Percentiles rank a stretch among this genome's conserved stretches.
Evolutionary conservation across 495 filamentous ascomycete species (phyloP).

Genomic region (Glutinoglossum americanum): DNA sequence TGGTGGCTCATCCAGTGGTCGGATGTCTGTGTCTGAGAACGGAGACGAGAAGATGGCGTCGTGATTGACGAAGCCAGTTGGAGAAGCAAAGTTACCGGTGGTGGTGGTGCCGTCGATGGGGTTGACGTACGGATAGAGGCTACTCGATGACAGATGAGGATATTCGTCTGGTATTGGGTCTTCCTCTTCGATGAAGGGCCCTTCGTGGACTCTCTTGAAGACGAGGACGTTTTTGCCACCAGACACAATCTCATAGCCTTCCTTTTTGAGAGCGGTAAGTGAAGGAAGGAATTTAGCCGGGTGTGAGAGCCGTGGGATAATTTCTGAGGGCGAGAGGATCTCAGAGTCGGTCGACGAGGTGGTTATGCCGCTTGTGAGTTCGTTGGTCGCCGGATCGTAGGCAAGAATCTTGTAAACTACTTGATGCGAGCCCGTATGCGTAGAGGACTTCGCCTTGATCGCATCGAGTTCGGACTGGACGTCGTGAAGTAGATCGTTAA

Average conservation of each 20-base stretch:
- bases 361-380: conserved; percentile 38
- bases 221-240: conserved; percentile 50
- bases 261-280: conserved; percentile 35
- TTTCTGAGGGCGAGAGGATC: conserved; percentile 33
- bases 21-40: neutral
- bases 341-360: conserved; percentile 28
- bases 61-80: conserved; percentile 36
- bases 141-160: neutral
- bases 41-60: conserved; percentile 14
- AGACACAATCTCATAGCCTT: conserved; percentile 55
- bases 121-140: conserved; percentile 18
- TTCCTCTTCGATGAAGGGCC: conserved; percentile 1
- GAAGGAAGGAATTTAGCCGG: conserved; percentile 52
- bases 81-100: conserved; percentile 30
- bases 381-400: conserved; percentile 42
- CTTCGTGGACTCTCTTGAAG: conserved; percentile 35
- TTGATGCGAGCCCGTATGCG: conserved; percentile 9
- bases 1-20: neutral
- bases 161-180: conserved; percentile 3
- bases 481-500: conserved; percentile 3
- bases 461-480: neutral
- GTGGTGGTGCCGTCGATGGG: conserved; percentile 34
- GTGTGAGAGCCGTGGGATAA: conserved; percentile 43
- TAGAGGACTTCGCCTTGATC: conserved; percentile 2
- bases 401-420: conserved; percentile 49